Evolutionary conservation across 352 stramenopile species (phyloP).

Genomic region (Globisporangium carolinianum): DNA sequence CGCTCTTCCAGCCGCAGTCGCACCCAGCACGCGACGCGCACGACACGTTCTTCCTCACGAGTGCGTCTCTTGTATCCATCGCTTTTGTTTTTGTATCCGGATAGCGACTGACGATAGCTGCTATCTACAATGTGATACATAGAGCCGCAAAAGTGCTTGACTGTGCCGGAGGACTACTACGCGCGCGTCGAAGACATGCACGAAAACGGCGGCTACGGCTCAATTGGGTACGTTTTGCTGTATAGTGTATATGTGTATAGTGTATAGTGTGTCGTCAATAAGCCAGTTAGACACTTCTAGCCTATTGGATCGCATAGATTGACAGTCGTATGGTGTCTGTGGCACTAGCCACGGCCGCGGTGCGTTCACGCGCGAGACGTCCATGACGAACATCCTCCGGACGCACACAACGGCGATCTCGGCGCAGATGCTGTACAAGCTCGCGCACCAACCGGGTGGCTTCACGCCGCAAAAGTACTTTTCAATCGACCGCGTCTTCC

Average conservation of each 20-base stretch:
- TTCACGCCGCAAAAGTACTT: constrained; percentile 99
- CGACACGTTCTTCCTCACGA: constrained; percentile 99
- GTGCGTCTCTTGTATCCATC: constrained; percentile 24
- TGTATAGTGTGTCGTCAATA: too few relatives aligned
- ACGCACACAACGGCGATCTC: constrained; percentile 99
- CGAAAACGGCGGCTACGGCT: constrained; percentile 94
- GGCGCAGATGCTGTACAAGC: constrained; percentile 98
- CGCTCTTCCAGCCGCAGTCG: constrained; percentile 98
- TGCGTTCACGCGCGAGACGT: constrained; percentile 92
- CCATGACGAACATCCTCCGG: constrained; percentile 98
- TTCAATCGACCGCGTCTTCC: constrained; percentile 99
- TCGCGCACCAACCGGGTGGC: constrained; percentile 91
- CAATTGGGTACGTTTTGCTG: constrained; percentile 88
- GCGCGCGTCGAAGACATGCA: constrained; percentile 98
- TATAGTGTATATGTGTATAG: background rate
- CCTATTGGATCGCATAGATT: too few relatives aligned
- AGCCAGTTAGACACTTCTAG: too few relatives aligned
- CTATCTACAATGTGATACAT: background rate
- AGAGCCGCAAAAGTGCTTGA: constrained; percentile 68
- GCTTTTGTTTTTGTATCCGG: background rate
- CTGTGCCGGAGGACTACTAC: constrained; percentile 98
- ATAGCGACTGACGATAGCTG: background rate
- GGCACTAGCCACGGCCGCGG: constrained; percentile 52
- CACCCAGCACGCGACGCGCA: constrained; percentile 98
- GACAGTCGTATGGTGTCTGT: too few relatives aligned